Percentiles rank a stretch among this genome's conserved stretches.
Conservation (phyloP, 2,329 filamentous ascomycete genomes). For the Aspergillus eucalypticola region DNA sequence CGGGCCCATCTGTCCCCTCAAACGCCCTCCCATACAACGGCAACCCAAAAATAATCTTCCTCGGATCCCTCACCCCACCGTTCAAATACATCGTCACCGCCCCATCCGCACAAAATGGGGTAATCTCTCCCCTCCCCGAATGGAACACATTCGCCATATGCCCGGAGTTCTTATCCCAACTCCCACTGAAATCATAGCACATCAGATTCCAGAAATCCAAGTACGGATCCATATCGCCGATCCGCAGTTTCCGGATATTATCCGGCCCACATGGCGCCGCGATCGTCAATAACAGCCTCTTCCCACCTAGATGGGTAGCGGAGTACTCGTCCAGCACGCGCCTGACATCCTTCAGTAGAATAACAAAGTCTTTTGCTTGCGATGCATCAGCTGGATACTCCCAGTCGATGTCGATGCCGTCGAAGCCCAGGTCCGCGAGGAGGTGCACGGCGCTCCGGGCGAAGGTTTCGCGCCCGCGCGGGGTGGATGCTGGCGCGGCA, state of each 20-base stretch:
- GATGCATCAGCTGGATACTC: slow-evolving; percentile 36
- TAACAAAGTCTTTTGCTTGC: slow-evolving; percentile 37
- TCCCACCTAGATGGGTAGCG: slow-evolving; percentile 18
- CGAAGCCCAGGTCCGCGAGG: slow-evolving; percentile 73
- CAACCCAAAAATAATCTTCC: slow-evolving; percentile 86
- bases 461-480: slow-evolving; percentile 61
- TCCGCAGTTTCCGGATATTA: slow-evolving; percentile 29
- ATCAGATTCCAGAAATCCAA: slow-evolving; percentile 63
- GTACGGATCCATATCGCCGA: slow-evolving; percentile 48
- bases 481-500: slow-evolving; percentile 61
- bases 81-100: slow-evolving; percentile 71
- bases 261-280: slow-evolving; percentile 36
- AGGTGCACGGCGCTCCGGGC: slow-evolving; percentile 70
- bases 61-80: slow-evolving; percentile 58
- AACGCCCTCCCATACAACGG: slow-evolving; percentile 89
- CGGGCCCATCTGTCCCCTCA: slow-evolving; percentile 72
- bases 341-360: slow-evolving; percentile 36
- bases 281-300: slow-evolving; percentile 47
- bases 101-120: slow-evolving; percentile 73
- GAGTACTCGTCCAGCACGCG: slow-evolving; percentile 12
- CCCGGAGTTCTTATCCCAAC: slow-evolving; percentile 70
- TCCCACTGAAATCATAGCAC: slow-evolving; percentile 84
- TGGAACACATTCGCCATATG: slow-evolving; percentile 80
- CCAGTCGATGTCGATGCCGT: slow-evolving; percentile 45
- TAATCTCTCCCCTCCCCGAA: slow-evolving; percentile 58